Conservation (phyloP, 495 filamentous ascomycete genomes). For the Penicillium egyptiacum region DNA sequence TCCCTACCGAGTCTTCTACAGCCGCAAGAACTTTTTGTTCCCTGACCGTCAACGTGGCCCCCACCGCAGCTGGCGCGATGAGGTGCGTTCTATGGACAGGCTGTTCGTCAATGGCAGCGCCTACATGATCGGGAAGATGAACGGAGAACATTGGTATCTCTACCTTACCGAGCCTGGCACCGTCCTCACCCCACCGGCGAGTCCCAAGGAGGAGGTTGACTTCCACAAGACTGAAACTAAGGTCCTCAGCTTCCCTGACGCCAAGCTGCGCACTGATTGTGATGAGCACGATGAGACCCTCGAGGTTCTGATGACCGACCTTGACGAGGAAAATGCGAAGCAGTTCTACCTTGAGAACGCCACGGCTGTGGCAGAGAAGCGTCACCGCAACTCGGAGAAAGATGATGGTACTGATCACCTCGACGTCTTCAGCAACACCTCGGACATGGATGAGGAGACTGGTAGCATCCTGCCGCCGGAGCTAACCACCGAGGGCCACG, state of each 20-base stretch:
- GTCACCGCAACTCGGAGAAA: conserved; percentile 55
- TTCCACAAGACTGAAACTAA: conserved; percentile 66
- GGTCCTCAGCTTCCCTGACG: conserved; percentile 53
- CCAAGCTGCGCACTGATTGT: conserved; percentile 35
- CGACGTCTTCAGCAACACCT: conserved; percentile 78
- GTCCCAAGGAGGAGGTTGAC: conserved; percentile 56
- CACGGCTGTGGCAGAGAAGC: conserved; percentile 81
- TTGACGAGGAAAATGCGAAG: conserved; percentile 88
- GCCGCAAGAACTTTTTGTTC: conserved; percentile 96
- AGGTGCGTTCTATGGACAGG: conserved; percentile 86
- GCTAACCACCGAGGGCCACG: conserved; percentile 88
- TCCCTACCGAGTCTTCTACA: conserved; percentile 97
- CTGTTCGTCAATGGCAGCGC: conserved; percentile 91
- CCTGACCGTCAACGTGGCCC: conserved; percentile 92
- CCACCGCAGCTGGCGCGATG: conserved; percentile 95
- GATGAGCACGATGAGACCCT: conserved; percentile 81
- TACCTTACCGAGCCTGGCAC: conserved; percentile 89
- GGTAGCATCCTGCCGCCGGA: conserved; percentile 65
- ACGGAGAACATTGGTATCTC: conserved; percentile 98
- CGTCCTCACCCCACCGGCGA: conserved; percentile 79
- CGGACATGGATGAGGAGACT: conserved; percentile 61
- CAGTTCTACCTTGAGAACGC: conserved; percentile 96
- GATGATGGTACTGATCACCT: conserved; percentile 55
- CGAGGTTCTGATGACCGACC: conserved; percentile 97
- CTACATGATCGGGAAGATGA: conserved; percentile 99